phyloP scores from a whole-genome alignment of 2,329 filamentous ascomycete genomes.

The Metarhizium album region DNA sequence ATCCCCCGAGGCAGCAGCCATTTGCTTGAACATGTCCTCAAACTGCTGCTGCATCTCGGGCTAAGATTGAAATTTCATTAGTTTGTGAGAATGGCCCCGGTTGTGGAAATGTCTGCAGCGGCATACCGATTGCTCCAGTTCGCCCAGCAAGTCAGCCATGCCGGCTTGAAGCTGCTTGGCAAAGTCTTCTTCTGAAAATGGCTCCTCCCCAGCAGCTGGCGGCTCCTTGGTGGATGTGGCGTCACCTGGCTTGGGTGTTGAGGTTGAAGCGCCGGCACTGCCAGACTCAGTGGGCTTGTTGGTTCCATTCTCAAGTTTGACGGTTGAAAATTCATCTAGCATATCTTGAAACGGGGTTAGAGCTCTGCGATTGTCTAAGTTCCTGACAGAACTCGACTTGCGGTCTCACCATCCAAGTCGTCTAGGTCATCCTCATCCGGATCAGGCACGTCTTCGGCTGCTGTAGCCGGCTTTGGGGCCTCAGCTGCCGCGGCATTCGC shows the following conservation, averaged over 20 bases:
- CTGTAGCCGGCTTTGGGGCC: background rate
- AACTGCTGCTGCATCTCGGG: slow-evolving; percentile 71
- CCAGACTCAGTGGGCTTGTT: slow-evolving; percentile 13
- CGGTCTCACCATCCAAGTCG: slow-evolving; percentile 67
- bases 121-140: slow-evolving; percentile 51
- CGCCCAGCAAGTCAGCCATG: slow-evolving; percentile 74
- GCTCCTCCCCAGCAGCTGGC: slow-evolving; percentile 22
- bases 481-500: slow-evolving; percentile 5
- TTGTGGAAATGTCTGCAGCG: background rate
- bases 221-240: slow-evolving; percentile 14
- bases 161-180: slow-evolving; percentile 78
- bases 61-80: slow-evolving; percentile 20
- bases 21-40: slow-evolving; percentile 64
- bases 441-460: slow-evolving; percentile 57
- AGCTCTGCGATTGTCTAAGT: background rate
- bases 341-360: slow-evolving; percentile 46
- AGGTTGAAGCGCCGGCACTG: slow-evolving; percentile 17
- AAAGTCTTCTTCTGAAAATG: slow-evolving; percentile 63
- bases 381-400: background rate
- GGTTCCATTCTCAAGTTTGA: slow-evolving; percentile 34
- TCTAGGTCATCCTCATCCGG: slow-evolving; percentile 89
- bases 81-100: background rate
- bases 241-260: slow-evolving; percentile 22
- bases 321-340: slow-evolving; percentile 77
- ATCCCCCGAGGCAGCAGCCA: slow-evolving; percentile 38